Base-by-base conservation (phyloP, 1,284 basidiomycete species). In the Tylopilus sp. region DNA sequence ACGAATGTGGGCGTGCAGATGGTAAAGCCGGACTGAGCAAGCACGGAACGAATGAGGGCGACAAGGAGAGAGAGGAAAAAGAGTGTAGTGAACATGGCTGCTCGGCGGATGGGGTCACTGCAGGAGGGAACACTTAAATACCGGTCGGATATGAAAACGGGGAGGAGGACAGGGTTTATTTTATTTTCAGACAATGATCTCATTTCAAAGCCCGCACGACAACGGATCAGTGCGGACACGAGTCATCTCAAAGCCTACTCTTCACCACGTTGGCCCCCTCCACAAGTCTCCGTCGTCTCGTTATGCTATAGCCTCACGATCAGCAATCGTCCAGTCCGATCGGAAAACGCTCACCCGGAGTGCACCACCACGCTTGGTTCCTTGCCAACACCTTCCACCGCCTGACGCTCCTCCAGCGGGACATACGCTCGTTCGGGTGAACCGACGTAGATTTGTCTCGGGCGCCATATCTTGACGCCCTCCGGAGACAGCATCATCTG, bases 391-490 rank as follows among this genome's bases (percentile, higher is more conserved):
- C 76, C 81, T 53, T 77, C 74, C 16, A 78, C 77, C n/a, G 73
- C 65, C 18, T 67, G 68, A 28, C 90, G 79, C 48, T 82, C 70
- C 6, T 80, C 78, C 21, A 89, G 68, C 21, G 79, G 74, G 34
- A 88, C 77, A 67, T 87, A 93, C 46, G 86, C 81, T 33, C 91
- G 81, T 64, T 82, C 83, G 10, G 75, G 71, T 7, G 78, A 68
- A 2, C 91, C 91, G 19, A 89, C 78, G 59, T 89, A 94, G 44
- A 93, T 78, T 76, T 93, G 89, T 59, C 86, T 76, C 35, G 90
- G 91, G 36, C 90, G 75, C 91, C 91, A 94, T 57, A 94, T 94
- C 70, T 92, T 93, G 51, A 93, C 89, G 43, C 89, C 89, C 16
- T 84, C 88, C 30, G 84, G 77, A 60, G 89, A 84, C 46, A 93